Evolutionary conservation across 352 stramenopile genomes (phyloP).

Genomic region (Chloridella minuta): DNA sequence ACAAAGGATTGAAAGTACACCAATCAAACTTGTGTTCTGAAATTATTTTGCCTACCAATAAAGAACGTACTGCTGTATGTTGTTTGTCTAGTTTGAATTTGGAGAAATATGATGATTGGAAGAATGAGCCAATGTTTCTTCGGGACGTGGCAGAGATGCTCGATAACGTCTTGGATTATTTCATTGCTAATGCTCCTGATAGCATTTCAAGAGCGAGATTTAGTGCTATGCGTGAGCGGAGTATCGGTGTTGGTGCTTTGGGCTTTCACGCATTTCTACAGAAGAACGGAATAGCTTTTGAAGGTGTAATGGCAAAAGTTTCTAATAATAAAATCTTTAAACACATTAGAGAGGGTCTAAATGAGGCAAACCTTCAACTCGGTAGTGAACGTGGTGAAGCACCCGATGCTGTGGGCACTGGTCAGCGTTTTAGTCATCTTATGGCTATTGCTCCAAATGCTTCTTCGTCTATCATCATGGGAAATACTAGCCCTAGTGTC

Average conservation of each 20-base stretch:
- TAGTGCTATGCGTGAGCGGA: not conserved
- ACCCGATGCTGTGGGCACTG: not conserved
- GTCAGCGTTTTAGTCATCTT: not conserved
- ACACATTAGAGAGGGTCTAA: not conserved
- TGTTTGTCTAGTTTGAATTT: not conserved
- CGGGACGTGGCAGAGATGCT: not conserved
- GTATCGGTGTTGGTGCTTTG: not conserved
- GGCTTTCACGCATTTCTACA: not conserved
- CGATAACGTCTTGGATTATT: not conserved
- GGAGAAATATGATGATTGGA: not conserved
- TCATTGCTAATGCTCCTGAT: not conserved
- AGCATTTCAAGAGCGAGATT: not conserved
- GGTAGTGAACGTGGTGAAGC: not conserved
- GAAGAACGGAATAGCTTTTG: not conserved
- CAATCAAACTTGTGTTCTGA: not conserved
- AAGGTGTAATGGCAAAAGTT: not conserved
- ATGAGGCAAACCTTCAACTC: not conserved
- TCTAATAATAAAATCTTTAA: not conserved
- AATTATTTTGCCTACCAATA: not conserved
- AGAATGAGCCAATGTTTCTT: not conserved
- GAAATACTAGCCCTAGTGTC: not conserved
- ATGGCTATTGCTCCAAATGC: not conserved
- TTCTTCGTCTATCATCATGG: not conserved
- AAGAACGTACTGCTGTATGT: not conserved
- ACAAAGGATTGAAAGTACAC: not conserved